Evolutionary conservation across 352 stramenopile genomes (phyloP), one percentile per base, ranked within the genome.

Genomic region (Blastocystis sp.): DNA sequence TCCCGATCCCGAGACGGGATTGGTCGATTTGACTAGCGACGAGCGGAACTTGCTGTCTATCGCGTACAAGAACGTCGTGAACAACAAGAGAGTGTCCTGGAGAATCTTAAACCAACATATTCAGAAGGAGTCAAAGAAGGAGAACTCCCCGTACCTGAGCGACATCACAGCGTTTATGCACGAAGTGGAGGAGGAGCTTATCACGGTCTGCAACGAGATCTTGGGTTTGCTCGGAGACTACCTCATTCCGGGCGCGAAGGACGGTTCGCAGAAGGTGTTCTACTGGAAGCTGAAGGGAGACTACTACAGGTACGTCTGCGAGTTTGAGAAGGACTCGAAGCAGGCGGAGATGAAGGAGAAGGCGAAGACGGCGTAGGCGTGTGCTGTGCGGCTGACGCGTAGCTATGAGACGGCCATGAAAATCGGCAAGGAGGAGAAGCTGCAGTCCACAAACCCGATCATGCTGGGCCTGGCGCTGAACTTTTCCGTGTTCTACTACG

Each of bases 201-300:
- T 96, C 48, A 94, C 98, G 90, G 98, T 98, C 81, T 98, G 95
- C 91, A 96, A 97, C 87, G 95, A 98, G 89, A 98, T 98, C 88
- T 92, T 98, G 69, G 93, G 92, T 61, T 98, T 98, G 91, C 98
- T 99, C 66, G 95, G 98, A 89, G 95, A 98, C 81, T 95, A 96
- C 89, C 91, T 99, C 77, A 98, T 99, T 91, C 71, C 71, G 7
- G 87, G 76, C 92, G 97, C 94, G 76, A 96, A 94, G 17, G 95
- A 93, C 59, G 95, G 98, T 89, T 96, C 98, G 91, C 95, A 95
- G 91, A 98, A 98, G 93, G 96, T 99, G 19, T 99, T 99, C 91
- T 98, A 99, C 94, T 98, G 98, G 95, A 99, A 99, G 94, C 99
- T 98, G 95, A 98, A 98, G 94, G 96, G 96, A 70, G 96, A 99